These are phyloP conservation scores for Pseudogymnoascus sp. DNA, from an alignment of 2,329 filamentous ascomycete genomes.

Conservation along the genomic window DNA sequence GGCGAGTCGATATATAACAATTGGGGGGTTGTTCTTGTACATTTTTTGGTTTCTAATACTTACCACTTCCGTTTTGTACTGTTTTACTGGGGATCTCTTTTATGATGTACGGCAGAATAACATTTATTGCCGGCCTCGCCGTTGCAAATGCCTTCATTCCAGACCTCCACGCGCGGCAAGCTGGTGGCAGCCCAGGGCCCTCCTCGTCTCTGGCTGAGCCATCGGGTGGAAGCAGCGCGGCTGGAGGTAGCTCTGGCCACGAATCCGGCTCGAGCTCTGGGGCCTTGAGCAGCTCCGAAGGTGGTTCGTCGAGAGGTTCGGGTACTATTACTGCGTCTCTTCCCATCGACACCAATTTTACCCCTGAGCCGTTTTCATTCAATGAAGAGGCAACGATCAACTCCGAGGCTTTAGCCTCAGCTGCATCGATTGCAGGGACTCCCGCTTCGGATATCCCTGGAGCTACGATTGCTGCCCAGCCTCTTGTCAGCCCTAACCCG, in stretches of 20 bases:
- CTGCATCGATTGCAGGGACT: slow-evolving; percentile 21
- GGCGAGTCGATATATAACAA: not conserved
- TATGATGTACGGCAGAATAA: slow-evolving; percentile 1
- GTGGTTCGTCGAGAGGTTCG: not conserved
- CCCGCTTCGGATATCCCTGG: slow-evolving; percentile 24
- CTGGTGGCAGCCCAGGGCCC: not conserved
- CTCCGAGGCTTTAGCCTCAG: slow-evolving; percentile 21
- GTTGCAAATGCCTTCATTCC: slow-evolving; percentile 1
- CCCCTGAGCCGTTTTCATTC: slow-evolving; percentile 20
- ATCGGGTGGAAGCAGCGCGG: not conserved
- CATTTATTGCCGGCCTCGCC: not conserved
- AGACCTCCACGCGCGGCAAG: not conserved
- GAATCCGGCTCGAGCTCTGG: not conserved
- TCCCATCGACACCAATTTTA: slow-evolving; percentile 6
- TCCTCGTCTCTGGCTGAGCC: not conserved
- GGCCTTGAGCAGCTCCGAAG: not conserved
- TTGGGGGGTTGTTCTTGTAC: not conserved
- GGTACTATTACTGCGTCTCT: not conserved
- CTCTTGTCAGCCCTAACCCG: slow-evolving; percentile 46
- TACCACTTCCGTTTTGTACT: not conserved
- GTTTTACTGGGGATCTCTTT: not conserved
- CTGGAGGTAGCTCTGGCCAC: not conserved
- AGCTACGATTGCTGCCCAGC: slow-evolving; percentile 21
- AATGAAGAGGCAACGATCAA: slow-evolving; percentile 21
- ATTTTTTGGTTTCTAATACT: not conserved